Conservation (phyloP, 1,284 basidiomycete genomes). For the Grifola frondosa region DNA sequence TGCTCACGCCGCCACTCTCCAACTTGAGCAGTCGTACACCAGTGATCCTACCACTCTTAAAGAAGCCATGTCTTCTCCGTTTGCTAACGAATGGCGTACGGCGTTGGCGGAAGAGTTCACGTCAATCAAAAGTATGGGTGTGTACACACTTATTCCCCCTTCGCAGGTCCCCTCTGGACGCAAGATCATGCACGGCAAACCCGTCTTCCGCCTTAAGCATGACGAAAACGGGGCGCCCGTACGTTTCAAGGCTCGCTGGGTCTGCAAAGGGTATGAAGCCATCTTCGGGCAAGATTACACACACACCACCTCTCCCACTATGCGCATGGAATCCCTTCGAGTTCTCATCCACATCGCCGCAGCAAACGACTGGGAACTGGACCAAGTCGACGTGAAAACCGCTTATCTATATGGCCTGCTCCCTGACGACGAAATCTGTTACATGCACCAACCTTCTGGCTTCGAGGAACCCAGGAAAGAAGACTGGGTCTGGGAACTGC, state of each 20-base stretch:
- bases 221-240: slow-evolving; percentile 5
- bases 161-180: slow-evolving; percentile 5
- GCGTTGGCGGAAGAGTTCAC: slow-evolving; percentile 18
- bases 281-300: slow-evolving; percentile 11
- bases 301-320: slow-evolving; percentile 11
- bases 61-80: slow-evolving; percentile 23
- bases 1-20: slow-evolving; percentile 7
- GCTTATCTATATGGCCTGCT: slow-evolving; percentile 45
- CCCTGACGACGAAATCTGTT: slow-evolving; percentile 31
- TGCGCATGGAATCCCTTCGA: slow-evolving; percentile 14
- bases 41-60: slow-evolving; percentile 25
- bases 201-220: slow-evolving; percentile 12
- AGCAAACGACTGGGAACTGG: slow-evolving; percentile 5
- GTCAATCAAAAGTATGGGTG: slow-evolving; percentile 7
- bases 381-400: slow-evolving; percentile 44
- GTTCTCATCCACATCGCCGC: slow-evolving; percentile 7
- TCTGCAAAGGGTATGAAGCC: slow-evolving; percentile 7
- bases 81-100: slow-evolving; percentile 24
- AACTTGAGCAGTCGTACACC: slow-evolving; percentile 9
- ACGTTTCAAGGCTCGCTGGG: slow-evolving; percentile 11
- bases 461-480: slow-evolving; percentile 29
- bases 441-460: slow-evolving; percentile 38
- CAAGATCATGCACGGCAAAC: slow-evolving; percentile 9
- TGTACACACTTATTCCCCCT: slow-evolving; percentile 15
- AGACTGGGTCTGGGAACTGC: slow-evolving; percentile 14